phyloP scores from a whole-genome alignment of 208 protist species.

The Trypanosoma lewisi region DNA sequence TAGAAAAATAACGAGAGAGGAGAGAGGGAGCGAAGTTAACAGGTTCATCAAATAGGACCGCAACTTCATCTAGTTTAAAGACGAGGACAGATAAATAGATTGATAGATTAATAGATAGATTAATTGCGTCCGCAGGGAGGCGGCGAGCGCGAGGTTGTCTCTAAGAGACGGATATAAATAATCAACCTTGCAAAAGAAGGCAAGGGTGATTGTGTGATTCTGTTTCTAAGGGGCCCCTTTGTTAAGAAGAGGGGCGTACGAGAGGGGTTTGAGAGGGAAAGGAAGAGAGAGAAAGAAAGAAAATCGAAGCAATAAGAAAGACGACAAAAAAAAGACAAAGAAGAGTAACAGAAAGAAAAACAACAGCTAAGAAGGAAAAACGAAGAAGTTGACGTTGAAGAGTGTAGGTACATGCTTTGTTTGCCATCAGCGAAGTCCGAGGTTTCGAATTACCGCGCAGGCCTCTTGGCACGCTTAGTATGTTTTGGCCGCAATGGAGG shows the following conservation, averaged over 20 bases:
- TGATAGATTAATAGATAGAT: too few relatives aligned
- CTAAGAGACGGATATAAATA: too few relatives aligned
- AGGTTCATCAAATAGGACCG: too few relatives aligned
- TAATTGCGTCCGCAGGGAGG: too few relatives aligned
- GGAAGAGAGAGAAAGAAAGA: conserved; percentile 1
- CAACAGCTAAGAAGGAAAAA: conserved; percentile 8
- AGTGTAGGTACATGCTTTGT: conserved; percentile 1
- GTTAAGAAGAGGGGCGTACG: conserved; percentile 8
- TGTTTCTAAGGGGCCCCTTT: background rate
- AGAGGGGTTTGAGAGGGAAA: conserved; percentile 1
- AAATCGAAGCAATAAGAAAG: conserved; percentile 3
- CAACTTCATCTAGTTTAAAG: too few relatives aligned
- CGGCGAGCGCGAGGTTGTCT: too few relatives aligned
- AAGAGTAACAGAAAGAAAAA: background rate
- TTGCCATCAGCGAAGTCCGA: background rate
- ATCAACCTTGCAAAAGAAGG: too few relatives aligned
- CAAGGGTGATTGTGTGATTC: background rate
- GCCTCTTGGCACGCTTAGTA: background rate
- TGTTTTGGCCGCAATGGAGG: background rate
- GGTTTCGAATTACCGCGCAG: background rate
- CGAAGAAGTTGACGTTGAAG: background rate
- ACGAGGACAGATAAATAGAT: too few relatives aligned
- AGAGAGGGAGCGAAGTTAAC: too few relatives aligned
- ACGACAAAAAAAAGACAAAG: conserved; percentile 4
- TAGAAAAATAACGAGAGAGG: too few relatives aligned